Evolutionary conservation across 2,329 filamentous ascomycete genomes (phyloP), one percentile per base, ranked within the genome.

Genomic region (Diaporthe aspalathi): DNA sequence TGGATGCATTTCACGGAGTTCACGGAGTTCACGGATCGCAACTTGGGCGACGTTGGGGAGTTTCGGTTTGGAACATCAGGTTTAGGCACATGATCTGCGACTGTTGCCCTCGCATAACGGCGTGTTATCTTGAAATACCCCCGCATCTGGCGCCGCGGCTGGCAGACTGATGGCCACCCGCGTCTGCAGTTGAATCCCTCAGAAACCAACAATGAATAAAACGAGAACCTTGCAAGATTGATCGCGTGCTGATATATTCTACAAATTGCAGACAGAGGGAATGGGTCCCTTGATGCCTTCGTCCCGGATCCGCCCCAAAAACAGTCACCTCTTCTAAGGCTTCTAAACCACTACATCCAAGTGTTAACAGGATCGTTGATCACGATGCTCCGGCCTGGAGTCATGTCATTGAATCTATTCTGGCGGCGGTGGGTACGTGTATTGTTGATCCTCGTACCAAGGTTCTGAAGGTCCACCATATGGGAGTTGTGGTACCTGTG

Each of bases 1-100:
- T 56, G n/a, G 9, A 4, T 70, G 70, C 67, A 72, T 56, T 56
- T 43, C 7, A 56, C 27, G 72, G 72, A 67, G 70, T 56, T 43
- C 7, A 56, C 27, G 72, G 72, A 67, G 70, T 73, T 67, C 3
- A 27, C 40, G 67, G 35, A 17, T 40, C 27, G 27, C 24, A 54
- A 50, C 29, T 17, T 50, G 56, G 56, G 17, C n/a, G 54, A 35
- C 9, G 22, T 2, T 17, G 24, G 49, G 71, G 71, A 40, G 68
- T 72, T 27, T 50, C 20, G 53, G 63, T 38, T 16, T 57, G 60
- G 29, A 65, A 38, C n/a, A 50, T 50, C 27, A 38, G 38, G 45
- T 12, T 65, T 29, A 22, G 16, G 29, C 60, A 65, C n/a, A 12
- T 65, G n/a, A 50, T 17, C 35, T 49, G 45, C 14, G 45, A 38